Conservation (phyloP, 2,329 filamentous ascomycete genomes). For the Diaporthe citrichinensis region DNA sequence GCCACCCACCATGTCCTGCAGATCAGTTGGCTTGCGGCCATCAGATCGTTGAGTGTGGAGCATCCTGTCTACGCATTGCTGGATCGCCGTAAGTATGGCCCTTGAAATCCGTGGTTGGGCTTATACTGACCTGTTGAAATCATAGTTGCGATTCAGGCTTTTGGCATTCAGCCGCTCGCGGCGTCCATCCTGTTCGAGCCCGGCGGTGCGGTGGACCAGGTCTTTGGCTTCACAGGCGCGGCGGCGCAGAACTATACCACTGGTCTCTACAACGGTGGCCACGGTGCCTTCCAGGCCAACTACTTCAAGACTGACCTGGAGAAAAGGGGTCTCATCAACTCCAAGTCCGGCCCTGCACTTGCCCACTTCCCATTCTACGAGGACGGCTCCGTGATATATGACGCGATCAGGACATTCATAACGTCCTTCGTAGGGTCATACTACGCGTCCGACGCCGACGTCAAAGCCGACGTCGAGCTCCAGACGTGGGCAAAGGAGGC, state of each 20-base stretch:
- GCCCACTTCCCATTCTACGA: slow-evolving; percentile 61
- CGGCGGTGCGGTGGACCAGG: slow-evolving; percentile 50
- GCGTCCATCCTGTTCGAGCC: slow-evolving; percentile 47
- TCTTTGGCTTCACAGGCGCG: slow-evolving; percentile 50
- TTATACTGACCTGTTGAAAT: slow-evolving; percentile 26
- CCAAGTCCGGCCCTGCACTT: slow-evolving; percentile 52
- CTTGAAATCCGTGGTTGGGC: not conserved
- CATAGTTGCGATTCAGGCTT: slow-evolving; percentile 51
- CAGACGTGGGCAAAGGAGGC: slow-evolving; percentile 61
- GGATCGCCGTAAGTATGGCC: slow-evolving; percentile 49
- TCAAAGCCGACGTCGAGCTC: slow-evolving; percentile 57
- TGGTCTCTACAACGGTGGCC: slow-evolving; percentile 48
- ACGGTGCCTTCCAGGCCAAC: slow-evolving; percentile 53
- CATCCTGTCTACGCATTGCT: slow-evolving; percentile 60
- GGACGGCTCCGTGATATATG: slow-evolving; percentile 55
- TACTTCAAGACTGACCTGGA: slow-evolving; percentile 57
- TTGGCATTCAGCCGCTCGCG: slow-evolving; percentile 50
- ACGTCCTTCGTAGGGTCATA: slow-evolving; percentile 59
- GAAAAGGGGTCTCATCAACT: slow-evolving; percentile 57
- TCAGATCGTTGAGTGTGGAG: slow-evolving; percentile 59
- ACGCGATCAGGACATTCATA: slow-evolving; percentile 56
- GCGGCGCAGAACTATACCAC: slow-evolving; percentile 49
- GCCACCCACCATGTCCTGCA: slow-evolving; percentile 60
- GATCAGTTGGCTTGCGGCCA: slow-evolving; percentile 59
- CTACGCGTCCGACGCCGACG: slow-evolving; percentile 52